Evolutionary conservation across 495 filamentous ascomycete genomes (phyloP), one percentile per base, ranked within the genome.

Genomic region (Hyaloscypha bicolor): DNA sequence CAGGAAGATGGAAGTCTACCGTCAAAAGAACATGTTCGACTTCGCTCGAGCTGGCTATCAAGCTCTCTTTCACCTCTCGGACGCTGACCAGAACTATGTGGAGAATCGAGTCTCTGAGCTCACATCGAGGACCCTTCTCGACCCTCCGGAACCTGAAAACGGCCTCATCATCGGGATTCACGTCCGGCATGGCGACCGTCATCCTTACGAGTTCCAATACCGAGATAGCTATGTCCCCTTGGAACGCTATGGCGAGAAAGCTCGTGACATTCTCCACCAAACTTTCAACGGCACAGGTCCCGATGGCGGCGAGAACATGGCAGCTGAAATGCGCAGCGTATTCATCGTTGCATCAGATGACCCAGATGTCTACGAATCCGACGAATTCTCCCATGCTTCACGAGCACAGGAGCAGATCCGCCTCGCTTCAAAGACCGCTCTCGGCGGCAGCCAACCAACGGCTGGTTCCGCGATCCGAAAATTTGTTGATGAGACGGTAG

Each of bases 261-360:
- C 74, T 11, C 75, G 72, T 32, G 70, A 71, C 6, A 12, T 70
- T 4, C 35, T 72, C 9, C 62, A 69, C 39, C 11, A 62, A 22
- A 56, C 67, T 5, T 72, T 69, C 53, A 74, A 72, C 35, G 29
- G n/a, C 35, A 21, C 60, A 55, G 65, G 67, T 6, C 53, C 29
- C 1, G 22, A 65, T 19, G 63, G 45, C 6, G 59, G 29, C 25
- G 64, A 60, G 19, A 69, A 70, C 31, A 39, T 39, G 42, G 30
- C 62, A 35, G 65, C 68, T 6, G 45, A 70, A 33, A 65, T 63
- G 52, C 51, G 68, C 21, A 64, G 62, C 33, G 5, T 72, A 3
- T 66, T 89, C 11, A 74, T 91, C 32, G 69, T 92, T 35, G 88
- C 90, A 2, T 91, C 88, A 0, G 91, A 94, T 71, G 90, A 93